phyloP scores from a whole-genome alignment of 129 eudicot genomes.

The Sambucus nigra region DNA sequence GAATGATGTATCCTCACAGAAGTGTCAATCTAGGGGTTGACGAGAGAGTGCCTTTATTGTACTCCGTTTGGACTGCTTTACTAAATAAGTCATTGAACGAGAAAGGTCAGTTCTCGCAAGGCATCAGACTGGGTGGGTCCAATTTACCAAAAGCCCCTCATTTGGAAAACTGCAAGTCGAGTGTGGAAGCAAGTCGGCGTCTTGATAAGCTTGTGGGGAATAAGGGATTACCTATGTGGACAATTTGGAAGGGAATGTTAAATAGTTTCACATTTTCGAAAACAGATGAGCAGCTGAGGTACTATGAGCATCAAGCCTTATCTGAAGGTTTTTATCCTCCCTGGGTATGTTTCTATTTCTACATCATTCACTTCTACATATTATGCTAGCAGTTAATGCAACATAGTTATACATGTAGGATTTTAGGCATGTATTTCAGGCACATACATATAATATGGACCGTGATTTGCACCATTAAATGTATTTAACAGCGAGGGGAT shows the following conservation, averaged over 20 bases:
- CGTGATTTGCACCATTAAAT: too few relatives aligned
- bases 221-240: conserved; percentile 70
- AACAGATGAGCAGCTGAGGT: conserved; percentile 35
- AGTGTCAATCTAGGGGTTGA: conserved; percentile 14
- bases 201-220: conserved; percentile 47
- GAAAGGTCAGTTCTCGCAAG: conserved; percentile 16
- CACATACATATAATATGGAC: too few relatives aligned
- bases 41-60: conserved; percentile 30
- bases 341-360: conserved; percentile 56
- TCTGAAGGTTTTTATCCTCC: conserved; percentile 86
- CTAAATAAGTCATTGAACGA: conserved; percentile 31
- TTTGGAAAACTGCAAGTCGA: conserved; percentile 67
- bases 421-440: too few relatives aligned
- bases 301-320: conserved; percentile 22
- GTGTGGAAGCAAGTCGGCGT: conserved; percentile 28
- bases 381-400: too few relatives aligned
- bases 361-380: too few relatives aligned
- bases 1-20: conserved; percentile 26
- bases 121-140: conserved; percentile 8
- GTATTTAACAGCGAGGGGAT: too few relatives aligned
- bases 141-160: conserved; percentile 67
- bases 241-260: conserved; percentile 82
- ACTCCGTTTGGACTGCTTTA: conserved; percentile 52
- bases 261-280: conserved; percentile 29
- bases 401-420: too few relatives aligned